Percentiles rank a stretch among this genome's conserved stretches.
Evolutionary conservation across 805 yeast species (phyloP).

Genomic region (Cyberlindnera suaveolens): DNA sequence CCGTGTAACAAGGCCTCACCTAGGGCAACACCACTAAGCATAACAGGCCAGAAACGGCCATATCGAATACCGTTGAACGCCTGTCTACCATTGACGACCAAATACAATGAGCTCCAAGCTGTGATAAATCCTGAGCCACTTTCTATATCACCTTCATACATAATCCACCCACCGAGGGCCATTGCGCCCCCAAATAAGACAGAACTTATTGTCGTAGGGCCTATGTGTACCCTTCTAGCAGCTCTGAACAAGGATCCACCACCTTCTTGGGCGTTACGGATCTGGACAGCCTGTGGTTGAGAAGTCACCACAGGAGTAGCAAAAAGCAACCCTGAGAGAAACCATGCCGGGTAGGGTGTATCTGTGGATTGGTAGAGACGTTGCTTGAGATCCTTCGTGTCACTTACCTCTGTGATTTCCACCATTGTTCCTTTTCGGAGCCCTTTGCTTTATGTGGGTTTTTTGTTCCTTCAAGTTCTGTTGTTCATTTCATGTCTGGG

Average conservation of each 20-base stretch:
- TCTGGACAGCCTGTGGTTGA: constrained; percentile 20
- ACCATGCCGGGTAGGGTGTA: constrained; percentile 45
- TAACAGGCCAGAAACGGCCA: constrained; percentile 58
- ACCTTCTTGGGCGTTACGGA: constrained; percentile 4
- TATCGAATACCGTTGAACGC: constrained; percentile 46
- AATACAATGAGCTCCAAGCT: constrained; percentile 77
- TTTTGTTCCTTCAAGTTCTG: background rate
- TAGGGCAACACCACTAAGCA: constrained; percentile 50
- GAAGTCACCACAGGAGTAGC: constrained; percentile 31
- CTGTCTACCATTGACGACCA: constrained; percentile 62
- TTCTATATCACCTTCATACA: constrained; percentile 66
- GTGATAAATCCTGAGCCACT: constrained; percentile 76
- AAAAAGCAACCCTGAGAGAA: constrained; percentile 31
- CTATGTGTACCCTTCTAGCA: constrained; percentile 18
- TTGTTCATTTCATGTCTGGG: too few relatives aligned
- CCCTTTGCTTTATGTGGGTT: background rate
- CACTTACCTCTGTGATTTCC: constrained; percentile 20
- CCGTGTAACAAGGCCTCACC: constrained; percentile 66
- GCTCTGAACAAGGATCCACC: constrained; percentile 1
- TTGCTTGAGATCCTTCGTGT: constrained; percentile 8
- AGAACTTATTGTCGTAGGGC: constrained; percentile 33
- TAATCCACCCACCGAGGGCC: constrained; percentile 67
- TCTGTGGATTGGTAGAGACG: constrained; percentile 27
- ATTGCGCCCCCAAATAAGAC: constrained; percentile 55
- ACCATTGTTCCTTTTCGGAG: constrained; percentile 11